Evolutionary conservation across 371 early-diverging fungal species (phyloP).

Genomic region (Actinomortierella ambigua): DNA sequence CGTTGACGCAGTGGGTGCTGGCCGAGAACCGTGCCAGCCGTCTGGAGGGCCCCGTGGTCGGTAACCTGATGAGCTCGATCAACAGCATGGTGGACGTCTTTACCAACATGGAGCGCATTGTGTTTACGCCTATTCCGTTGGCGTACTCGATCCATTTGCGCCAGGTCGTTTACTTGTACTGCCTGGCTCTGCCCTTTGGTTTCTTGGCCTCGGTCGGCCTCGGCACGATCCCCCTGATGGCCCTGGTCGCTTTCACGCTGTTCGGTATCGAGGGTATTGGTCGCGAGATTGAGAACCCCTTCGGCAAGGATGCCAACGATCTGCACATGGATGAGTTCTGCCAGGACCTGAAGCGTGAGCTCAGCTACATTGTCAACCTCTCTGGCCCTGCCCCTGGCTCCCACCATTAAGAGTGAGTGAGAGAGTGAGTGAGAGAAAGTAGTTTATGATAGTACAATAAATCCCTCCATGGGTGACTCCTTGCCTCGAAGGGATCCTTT

Average conservation of each 20-base stretch:
- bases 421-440: no score
- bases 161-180: constrained; percentile 69
- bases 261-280: constrained; percentile 74
- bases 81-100: constrained; percentile 44
- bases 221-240: constrained; percentile 55
- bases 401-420: constrained; percentile 14
- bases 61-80: constrained; percentile 27
- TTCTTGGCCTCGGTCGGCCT: constrained; percentile 45
- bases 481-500: no score
- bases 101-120: constrained; percentile 68
- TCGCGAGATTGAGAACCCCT: constrained; percentile 75
- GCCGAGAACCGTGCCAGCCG: constrained; percentile 29
- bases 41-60: constrained; percentile 28
- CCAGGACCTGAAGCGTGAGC: constrained; percentile 37
- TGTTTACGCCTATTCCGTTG: constrained; percentile 78
- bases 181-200: constrained; percentile 68
- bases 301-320: constrained; percentile 73
- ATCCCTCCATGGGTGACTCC: no score
- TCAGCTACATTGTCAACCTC: constrained; percentile 41
- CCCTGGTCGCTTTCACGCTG: constrained; percentile 70
- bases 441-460: no score
- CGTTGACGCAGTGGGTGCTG: constrained; percentile 36
- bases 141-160: constrained; percentile 79
- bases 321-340: constrained; percentile 50
- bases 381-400: constrained; percentile 28